Base-by-base conservation (phyloP, 2,329 filamentous ascomycete species). In the Trichophyton simii region DNA sequence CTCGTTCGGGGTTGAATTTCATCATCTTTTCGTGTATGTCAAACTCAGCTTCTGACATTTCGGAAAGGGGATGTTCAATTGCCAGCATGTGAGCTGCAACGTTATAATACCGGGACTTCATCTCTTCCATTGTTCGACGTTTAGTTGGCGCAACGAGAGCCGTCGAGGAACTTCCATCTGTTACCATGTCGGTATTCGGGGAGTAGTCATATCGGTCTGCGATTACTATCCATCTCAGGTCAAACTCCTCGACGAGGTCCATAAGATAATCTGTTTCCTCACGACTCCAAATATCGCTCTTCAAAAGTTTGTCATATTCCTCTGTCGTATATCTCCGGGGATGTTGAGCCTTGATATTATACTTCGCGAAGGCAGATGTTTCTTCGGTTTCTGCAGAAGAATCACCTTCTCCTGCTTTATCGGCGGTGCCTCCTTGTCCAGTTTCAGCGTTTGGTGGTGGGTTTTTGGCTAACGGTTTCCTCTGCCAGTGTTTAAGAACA, bases 181-280 rank as follows among this genome's bases (percentile, higher is more conserved):
- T 68, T 9, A 66, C 63, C 58, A 72, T 68, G 8, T 66, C 62
- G 1, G 63, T 58, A 18, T 67, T 69, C 1, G 71, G 68, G 63
- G 75, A 71, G 61, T 71, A 95, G 60, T 95, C 89, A 76, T 96
- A 99, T 62, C 92, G 88, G 73, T 99, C 94, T 79, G 87, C 89
- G 63, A 99, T 89, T 15, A 97, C 73, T 2, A 92, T 82, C 91
- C 94, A 99, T 66, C 94, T 86, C 63, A 96, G 80, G 70, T 95
- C 90, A 70, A 86, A 96, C 55, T 91, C 87, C 62, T 81, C 81
- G 13, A 84, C 88, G 41, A 92, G 72, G 2, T 83, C 78, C 71
- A 97, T 82, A 65, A 99, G 76, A 70, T 96, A 96, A 71, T 96
- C 91, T 7, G 94, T 99, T 75, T 99, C 94, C 68, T 94, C 87